Evolutionary conservation across 2,329 filamentous ascomycete species (phyloP).

Genomic region (Epicoccum sorghinum): DNA sequence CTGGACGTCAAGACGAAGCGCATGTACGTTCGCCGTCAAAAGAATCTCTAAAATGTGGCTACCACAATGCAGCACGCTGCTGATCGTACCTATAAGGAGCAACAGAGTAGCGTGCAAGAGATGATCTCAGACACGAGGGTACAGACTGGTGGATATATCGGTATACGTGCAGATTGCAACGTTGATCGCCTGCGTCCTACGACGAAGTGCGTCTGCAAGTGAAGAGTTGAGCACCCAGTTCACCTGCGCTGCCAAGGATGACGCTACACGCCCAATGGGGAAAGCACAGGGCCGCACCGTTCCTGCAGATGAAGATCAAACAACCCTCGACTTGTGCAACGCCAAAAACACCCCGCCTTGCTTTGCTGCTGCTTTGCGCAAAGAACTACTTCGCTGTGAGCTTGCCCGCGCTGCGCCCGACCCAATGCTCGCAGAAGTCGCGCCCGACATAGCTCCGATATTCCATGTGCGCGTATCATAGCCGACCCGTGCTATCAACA

Average conservation of each 20-base stretch:
- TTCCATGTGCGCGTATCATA: slow-evolving; percentile 47
- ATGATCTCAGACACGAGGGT: too few relatives aligned
- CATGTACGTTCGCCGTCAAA: too few relatives aligned
- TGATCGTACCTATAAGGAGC: too few relatives aligned
- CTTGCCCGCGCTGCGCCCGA: slow-evolving; percentile 27
- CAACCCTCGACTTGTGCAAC: slow-evolving; percentile 13
- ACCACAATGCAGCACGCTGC: too few relatives aligned
- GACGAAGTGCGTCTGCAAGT: background rate
- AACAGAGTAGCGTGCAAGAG: too few relatives aligned
- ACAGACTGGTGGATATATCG: too few relatives aligned
- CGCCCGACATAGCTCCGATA: slow-evolving; percentile 40
- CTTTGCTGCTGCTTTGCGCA: slow-evolving; percentile 18
- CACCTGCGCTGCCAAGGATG: slow-evolving; percentile 8
- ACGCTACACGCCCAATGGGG: slow-evolving; percentile 23
- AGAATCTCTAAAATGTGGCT: too few relatives aligned
- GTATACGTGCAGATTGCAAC: too few relatives aligned
- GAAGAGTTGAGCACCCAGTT: slow-evolving; percentile 3
- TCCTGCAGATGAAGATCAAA: slow-evolving; percentile 28
- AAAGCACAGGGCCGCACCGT: slow-evolving; percentile 18
- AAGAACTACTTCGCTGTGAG: slow-evolving; percentile 27
- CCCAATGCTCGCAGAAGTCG: slow-evolving; percentile 45
- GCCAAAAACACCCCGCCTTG: slow-evolving; percentile 2
- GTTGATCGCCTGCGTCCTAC: background rate
- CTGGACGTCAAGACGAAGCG: too few relatives aligned
- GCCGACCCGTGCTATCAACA: slow-evolving; percentile 37